Evolutionary conservation across 306 rosid species (phyloP), one percentile per base, ranked within the genome.

Genomic region (Trifolium dubium): DNA sequence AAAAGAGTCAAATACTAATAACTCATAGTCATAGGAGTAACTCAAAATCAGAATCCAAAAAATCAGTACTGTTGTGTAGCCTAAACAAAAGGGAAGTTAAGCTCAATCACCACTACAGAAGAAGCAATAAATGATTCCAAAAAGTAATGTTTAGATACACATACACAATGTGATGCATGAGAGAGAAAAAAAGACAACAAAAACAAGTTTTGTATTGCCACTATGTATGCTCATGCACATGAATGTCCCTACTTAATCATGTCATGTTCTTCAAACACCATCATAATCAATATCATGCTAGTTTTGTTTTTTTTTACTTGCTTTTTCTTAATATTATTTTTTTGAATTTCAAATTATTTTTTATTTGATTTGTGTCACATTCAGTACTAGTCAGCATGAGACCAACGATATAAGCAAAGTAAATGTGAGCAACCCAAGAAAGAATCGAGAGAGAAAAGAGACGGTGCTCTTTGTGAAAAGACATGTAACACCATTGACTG

Each of bases 191-290:
- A 56, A 75, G 62, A 71, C 83, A 78, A 12, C 41, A 50, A 71
- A 23, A 23, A 23, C 23, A 23, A 23, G 23, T 23, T 23, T 23
- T 23, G 75, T 73, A 75, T 80, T 67, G 47, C 30, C 49, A 28
- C 29, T 59, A 29, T 6, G 32, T 3, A 19, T 62, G 55, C 64
- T 60, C 77, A 78, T 72, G 63, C 63, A 56, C 63, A 56, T 28
- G 35, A 49, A 80, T 84, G 89, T 79, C 77, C 80, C 88, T 81
- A 37, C 74, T 6, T 32, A 67, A 19, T 73, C 77, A 78, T 15
- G 71, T 83, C 76, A 81, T 83, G 79, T 71, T 74, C 80, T 69
- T 76, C 61, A 67, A 72, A 55, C 85, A 53, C 41, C 77, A 54
- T 76, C 83, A 79, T 85, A 60, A 60, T 60, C 66, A 60, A 28